Evolutionary conservation across 345 rosid genomes (phyloP), one percentile per base, ranked within the genome.

Genomic region (Lepidium aucheri): DNA sequence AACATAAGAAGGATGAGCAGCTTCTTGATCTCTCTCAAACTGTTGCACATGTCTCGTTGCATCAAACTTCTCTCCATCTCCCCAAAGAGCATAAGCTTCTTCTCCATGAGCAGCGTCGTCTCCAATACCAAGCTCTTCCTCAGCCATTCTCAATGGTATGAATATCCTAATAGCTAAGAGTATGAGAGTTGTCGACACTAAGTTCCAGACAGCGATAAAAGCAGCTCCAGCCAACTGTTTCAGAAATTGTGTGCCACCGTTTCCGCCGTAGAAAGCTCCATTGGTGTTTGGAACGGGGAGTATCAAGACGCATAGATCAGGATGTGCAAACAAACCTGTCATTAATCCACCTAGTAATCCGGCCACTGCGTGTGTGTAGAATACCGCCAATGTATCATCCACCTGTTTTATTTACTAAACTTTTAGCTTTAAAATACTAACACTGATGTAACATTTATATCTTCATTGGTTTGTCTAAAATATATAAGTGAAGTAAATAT

Each of bases 41-140:
- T n/a, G 74, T 35, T 13, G 28, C n/a, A 69, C 85, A 56, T 89
- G 90, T 32, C 47, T 76, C 13, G 84, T 81, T 0, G 91, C 88
- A 49, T 92, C 98, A 53, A 80, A 87, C 69, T 82, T 89, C 51
- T 92, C 98, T 10, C 98, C 98, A 53, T 92, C 98, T 12, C 98
- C 98, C 96, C 98, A 92, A 3, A 92, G 91, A 7, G 95, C 96
- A 44, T 92, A 92, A 18, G 96, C 96, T 83, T 92, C 96, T 77
- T 92, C 98, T 1, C 98, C 98, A 12, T 92, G 96, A 28, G 83
- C 96, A 0, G 98, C 98, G 0, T 92, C 98, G 5, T 92, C 98
- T 45, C 98, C 98, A 11, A 86, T 87, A 30, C 67, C 77, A 3
- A 92, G 95, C 68, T 81, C 80, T 63, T 86, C 88, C 20, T 92